Evolutionary conservation across 768 basidiomycete species (phyloP), one percentile per base, ranked within the genome.

Genomic region (Lactifluus piperatus): DNA sequence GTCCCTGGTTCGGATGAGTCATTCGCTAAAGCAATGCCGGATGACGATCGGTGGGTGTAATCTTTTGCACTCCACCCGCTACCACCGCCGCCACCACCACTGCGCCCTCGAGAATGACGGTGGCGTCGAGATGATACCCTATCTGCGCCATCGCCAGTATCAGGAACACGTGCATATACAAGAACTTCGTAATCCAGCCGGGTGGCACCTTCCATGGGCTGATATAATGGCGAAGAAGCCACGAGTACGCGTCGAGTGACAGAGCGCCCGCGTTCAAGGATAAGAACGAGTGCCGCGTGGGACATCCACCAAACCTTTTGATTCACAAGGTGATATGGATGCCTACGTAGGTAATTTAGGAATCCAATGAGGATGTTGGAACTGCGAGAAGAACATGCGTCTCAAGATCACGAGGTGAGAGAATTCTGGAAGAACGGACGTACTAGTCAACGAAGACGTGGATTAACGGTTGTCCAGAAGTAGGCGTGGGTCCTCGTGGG

Each of bases 341-440:
- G 76, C 56, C 78, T 81, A 68, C 82, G 84, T 52, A 87, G 71
- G 70, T 86, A 82, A 29, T 77, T 81, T n/a, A 92, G 69, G 55
- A 92, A 79, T 34, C 91, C 91, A 60, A 94, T 84, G 47, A 93
- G 80, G 62, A 94, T 92, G 68, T 94, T 94, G 16, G 91, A 93
- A 64, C 91, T 92, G 65, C 48, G 46, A 39, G 13, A 27, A 52
- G 63, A 49, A 36, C 11, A 47, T 41, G 34, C 26, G 60, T 34
- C n/a, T 47, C 44, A 43, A 36, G 27, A 30, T 50, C 41, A 10
- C 47, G 16, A 20, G 26, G n/a, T n/a, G 29, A 32, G 27, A 26
- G 20, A 56, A 60, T 50, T 59, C 55, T 49, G 62, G 56, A 55
- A 55, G 45, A 18, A 32, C 8, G 54, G 58, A 77, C 79, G 58